Base-by-base conservation (phyloP, 2,329 filamentous ascomycete species). In the Penicillium crustosum region DNA sequence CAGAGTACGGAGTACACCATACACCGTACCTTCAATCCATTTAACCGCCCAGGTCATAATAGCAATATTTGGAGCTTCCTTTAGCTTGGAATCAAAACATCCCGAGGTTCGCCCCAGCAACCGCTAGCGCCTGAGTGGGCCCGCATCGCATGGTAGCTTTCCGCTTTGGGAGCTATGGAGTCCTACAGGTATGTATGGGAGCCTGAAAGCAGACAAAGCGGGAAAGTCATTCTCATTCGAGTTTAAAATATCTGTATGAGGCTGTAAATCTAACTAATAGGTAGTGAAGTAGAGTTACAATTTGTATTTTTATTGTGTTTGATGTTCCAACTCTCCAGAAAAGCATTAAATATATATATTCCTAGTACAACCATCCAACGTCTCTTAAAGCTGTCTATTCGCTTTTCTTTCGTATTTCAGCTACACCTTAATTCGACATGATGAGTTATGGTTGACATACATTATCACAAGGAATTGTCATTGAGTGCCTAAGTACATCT, bases 121-220 rank as follows among this genome's bases (percentile, higher is more conserved):
- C 55, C 38, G 43, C 35, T 49, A 55, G 52, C 29, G 27, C 13
- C 41, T 23, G 21, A 31, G 55, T 57, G 55, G 55, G 15, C 27
- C 51, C 55, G 51, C 15, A 47, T 58, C 55, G 55, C 55, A 58
- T 58, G 55, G 51, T n/a, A 38, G 44, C 43, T 58, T 58, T 36
- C 55, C 44, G 39, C 51, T 55, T 58, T 44, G 25, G 38, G 54
- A 44, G 39, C 47, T 51, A 41, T 17, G 3, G 13, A 31, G 29
- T 36, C 29, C 10, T 53, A 8, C 7, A n/a, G 13, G 29, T 35
- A 48, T 35, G 44, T 10, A 48, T 33, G 23, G 25, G 21, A 23
- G 12, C 12, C 33, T 39, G 7, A 39, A 50, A n/a, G 9, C 27
- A 21, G 36, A 15, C 6, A 15, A 6, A 27, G 33, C 17, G 8